A percentile compares a stretch with the other conserved stretches of the same genome.
Conservation (phyloP, 176 grass and related monocot species). For the Bothriochloa decipiens region DNA sequence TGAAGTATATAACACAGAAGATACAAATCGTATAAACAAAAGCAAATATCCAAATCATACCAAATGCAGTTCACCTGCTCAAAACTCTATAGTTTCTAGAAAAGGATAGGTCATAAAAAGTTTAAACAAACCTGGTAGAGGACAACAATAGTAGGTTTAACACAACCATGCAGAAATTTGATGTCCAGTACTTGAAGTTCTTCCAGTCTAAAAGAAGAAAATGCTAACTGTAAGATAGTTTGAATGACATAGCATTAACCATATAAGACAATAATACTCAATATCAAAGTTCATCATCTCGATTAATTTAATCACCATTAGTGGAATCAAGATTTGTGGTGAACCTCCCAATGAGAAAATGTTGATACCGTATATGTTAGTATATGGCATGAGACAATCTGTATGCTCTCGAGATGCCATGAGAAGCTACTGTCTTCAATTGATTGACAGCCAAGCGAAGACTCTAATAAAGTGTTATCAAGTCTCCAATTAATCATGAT, state of each 20-base stretch:
- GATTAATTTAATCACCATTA: background rate
- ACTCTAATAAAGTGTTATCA: slow-evolving; percentile 1
- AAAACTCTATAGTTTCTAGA: background rate
- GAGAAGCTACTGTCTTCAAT: slow-evolving; percentile 5
- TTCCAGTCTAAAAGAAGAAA: slow-evolving; percentile 78
- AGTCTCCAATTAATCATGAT: background rate
- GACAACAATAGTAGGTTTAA: slow-evolving; percentile 87
- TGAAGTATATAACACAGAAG: slow-evolving; percentile 43
- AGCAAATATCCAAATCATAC: background rate
- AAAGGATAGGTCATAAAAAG: slow-evolving; percentile 7
- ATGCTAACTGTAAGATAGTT: slow-evolving; percentile 43
- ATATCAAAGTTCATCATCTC: background rate
- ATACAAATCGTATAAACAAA: slow-evolving; percentile 24
- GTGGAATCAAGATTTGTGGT: background rate
- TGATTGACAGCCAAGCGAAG: slow-evolving; percentile 13
- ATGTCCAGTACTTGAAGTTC: slow-evolving; percentile 98
- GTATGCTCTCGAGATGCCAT: background rate
- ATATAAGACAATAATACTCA: slow-evolving; percentile 25
- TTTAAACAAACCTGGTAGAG: slow-evolving; percentile 78
- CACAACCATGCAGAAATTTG: slow-evolving; percentile 93
- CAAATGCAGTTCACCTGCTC: slow-evolving; percentile 29
- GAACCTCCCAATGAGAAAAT: background rate
- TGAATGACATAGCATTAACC: slow-evolving; percentile 14
- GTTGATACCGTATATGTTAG: too few relatives aligned
- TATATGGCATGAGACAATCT: background rate